A percentile compares a stretch with the other conserved stretches of the same genome.
Evolutionary conservation across 495 filamentous ascomycete species (phyloP).

Genomic region (Hypoxylon fuscum): DNA sequence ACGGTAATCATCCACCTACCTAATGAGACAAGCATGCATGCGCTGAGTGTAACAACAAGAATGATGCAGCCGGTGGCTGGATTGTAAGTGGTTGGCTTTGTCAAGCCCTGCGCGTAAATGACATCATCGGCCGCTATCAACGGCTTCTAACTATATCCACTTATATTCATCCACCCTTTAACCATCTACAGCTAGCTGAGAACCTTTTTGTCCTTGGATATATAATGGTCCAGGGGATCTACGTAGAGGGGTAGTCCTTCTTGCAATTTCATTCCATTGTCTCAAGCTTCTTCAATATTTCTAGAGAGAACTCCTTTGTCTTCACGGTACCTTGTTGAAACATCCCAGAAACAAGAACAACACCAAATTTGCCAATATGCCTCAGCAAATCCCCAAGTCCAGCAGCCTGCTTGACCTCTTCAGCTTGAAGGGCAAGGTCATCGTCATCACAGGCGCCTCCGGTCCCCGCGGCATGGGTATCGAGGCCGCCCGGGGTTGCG

Average conservation of each 20-base stretch:
- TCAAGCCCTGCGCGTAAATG: conserved; percentile 8
- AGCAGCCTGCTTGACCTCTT: conserved; percentile 53
- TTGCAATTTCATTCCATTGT: neutral
- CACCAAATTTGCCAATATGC: conserved; percentile 36
- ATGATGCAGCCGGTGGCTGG: conserved; percentile 8
- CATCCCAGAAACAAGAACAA: conserved; percentile 6
- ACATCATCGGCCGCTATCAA: conserved; percentile 11
- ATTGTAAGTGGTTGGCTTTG: conserved; percentile 24
- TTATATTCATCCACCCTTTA: conserved; percentile 15
- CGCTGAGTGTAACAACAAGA: conserved; percentile 13
- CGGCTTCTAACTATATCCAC: conserved; percentile 12
- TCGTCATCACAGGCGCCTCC: conserved; percentile 61
- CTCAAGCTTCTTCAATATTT: too few species aligned
- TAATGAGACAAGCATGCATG: neutral
- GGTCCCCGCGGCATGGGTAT: conserved; percentile 63
- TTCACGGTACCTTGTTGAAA: neutral
- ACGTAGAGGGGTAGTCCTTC: neutral
- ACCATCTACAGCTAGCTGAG: conserved; percentile 5
- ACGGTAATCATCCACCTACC: neutral
- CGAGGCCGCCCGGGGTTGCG: conserved; percentile 56
- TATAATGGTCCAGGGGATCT: conserved; percentile 3
- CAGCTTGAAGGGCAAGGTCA: conserved; percentile 63
- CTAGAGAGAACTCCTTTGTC: too few species aligned
- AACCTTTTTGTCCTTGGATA: conserved; percentile 7
- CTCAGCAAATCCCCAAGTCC: conserved; percentile 44